Evolutionary conservation across 202 grass and related monocot species (phyloP).

Genomic region (Thinopyrum obtusiflorum): DNA sequence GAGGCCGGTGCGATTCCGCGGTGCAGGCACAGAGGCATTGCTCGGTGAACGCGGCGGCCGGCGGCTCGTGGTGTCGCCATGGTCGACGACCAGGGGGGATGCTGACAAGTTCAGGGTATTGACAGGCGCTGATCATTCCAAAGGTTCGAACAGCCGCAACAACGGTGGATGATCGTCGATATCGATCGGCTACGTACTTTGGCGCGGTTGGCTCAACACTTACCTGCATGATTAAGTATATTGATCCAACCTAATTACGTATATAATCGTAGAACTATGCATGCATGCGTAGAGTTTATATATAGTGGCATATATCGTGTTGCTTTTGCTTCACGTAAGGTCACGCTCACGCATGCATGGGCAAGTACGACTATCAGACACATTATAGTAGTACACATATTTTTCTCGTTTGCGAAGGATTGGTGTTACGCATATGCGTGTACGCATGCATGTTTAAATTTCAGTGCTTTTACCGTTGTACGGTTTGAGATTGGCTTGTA

Average conservation of each 20-base stretch:
- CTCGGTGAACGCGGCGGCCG: neutral
- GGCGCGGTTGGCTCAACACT: too few relatives aligned
- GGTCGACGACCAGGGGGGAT: neutral
- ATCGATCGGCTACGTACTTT: neutral
- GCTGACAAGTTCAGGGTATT: neutral
- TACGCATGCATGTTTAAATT: neutral
- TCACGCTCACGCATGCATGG: neutral
- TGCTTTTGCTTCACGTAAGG: neutral
- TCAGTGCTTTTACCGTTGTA: neutral
- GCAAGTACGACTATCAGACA: neutral
- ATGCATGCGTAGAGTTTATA: neutral
- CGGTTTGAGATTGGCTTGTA: neutral
- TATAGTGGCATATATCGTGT: too few relatives aligned
- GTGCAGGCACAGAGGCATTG: neutral
- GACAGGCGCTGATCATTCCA: too few relatives aligned
- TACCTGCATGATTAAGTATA: neutral
- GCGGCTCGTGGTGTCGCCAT: neutral
- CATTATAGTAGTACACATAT: neutral
- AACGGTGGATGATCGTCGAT: too few relatives aligned
- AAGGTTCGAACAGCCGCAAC: neutral
- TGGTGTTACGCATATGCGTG: too few relatives aligned
- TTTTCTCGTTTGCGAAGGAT: too few relatives aligned
- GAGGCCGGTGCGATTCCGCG: neutral
- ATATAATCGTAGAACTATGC: neutral
- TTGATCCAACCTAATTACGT: neutral